Base-by-base conservation (phyloP, 2,329 filamentous ascomycete species). In the Xylaria sp. region DNA sequence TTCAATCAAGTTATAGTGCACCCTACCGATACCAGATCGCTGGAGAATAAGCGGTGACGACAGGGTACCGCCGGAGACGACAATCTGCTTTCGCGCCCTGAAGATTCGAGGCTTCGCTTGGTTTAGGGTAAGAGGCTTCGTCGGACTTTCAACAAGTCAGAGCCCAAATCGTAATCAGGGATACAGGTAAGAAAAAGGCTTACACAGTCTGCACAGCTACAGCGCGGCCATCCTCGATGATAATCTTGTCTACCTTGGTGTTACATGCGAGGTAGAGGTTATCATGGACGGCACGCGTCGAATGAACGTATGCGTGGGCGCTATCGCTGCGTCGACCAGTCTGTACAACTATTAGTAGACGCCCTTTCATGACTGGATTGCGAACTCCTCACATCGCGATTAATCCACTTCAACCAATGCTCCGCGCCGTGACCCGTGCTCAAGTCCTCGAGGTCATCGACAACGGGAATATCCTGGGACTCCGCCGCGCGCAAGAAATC, bases 381-480 rank as follows among this genome's bases (percentile, higher is more conserved):
- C 1, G 42, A 16, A 37, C 44, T 23, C 16, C 76, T 68, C 67
- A 78, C 78, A 66, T 83, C 84, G 60, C 83, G 82, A 69, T 92
- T 92, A 74, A 92, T 92, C 89, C 89, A 92, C 75, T 92, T 92
- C 58, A 92, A 76, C 89, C 89, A 92, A 65, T 92, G 89, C 75
- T 92, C 88, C 51, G 88, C 89, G 63, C 89, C 89, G 60, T 86
- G 84, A 11, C 76, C 86, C 1, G 86, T 89, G 34, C 76, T 76
- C 55, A 92, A 76, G 68, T 92, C 89, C 71, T 92, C 86, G 2
- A 91, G 78, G 70, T 92, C 89, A 70, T 92, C 89, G 10, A 89
- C 90, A 10, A 84, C 79, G 0, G 76, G 89, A 60, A 92, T 91
- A 18, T 85, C 89, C 70, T 91, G 88, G 0, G 86, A 87, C 68